Base-by-base conservation (phyloP, 371 early-diverging fungal species). In the Mycotypha africana region DNA sequence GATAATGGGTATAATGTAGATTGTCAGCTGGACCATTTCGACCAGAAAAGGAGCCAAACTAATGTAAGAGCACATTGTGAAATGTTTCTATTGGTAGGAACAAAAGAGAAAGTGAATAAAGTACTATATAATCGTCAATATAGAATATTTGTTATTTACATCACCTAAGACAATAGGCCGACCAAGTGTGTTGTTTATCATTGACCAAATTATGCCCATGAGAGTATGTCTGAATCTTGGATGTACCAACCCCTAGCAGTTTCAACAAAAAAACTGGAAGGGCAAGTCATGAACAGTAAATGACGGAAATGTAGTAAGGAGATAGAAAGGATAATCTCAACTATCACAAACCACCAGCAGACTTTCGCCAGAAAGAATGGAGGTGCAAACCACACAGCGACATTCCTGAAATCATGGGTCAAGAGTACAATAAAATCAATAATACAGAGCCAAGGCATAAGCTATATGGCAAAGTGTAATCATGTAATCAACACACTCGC, bases 1-100 rank as follows among this genome's bases (percentile, higher is more conserved):
- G 36, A 35, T 45, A 35, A 45, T 45, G 45, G 36, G 36, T 45
- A 35, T 35, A 45, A 45, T 45, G 36, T 45, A 45, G 15, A 26
- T 26, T 45, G 37, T 35, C 43, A 42, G 11, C 32, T 42, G 43
- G 37, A 38, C 38, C 46, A 46, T 46, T 37, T 46, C 28, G 33
- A 43, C 33, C n/a, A 36, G 36, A 45, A 45, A 36, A 45, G 33
- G 34, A 34, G 22, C 34, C 44, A 44, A 6, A 33, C 5, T 44
- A 28, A 12, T 21, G 23, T 44, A 44, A 33, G 45, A 34, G 45
- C 24, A 26, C 21, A 31, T 46, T 37, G 31, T 46, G 38, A 30
- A 30, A 46, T 46, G 38, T 30, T 46, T 36, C 38, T 46, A 38
- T 8, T 28, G 11, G 11, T 28, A 28, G 11, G 28, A n/a, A n/a